Percentiles rank a stretch among this genome's conserved stretches.
phyloP scores from a whole-genome alignment of 371 early-diverging fungal genomes.

The Apophysomyces trapeziformis region DNA sequence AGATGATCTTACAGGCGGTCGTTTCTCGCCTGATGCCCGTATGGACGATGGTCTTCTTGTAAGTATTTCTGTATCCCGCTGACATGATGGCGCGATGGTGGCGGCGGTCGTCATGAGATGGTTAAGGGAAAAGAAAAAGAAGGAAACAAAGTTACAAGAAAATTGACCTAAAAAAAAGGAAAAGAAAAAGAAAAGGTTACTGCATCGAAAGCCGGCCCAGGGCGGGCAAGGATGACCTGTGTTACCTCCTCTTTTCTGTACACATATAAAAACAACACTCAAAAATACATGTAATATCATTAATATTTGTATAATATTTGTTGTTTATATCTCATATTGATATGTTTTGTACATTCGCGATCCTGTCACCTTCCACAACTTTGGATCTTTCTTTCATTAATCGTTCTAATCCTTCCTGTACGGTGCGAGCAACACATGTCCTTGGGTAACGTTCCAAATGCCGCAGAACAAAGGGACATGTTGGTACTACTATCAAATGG shows the following conservation, averaged over 20 bases:
- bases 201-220: conserved; percentile 10
- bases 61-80: conserved; percentile 18
- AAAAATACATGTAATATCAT: no score
- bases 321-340: neutral
- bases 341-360: neutral
- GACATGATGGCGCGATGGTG: conserved; percentile 26
- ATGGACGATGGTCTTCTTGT: conserved; percentile 15
- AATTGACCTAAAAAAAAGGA: neutral
- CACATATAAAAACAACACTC: no score
- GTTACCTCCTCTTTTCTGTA: conserved; percentile 2
- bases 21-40: conserved; percentile 1
- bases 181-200: conserved; percentile 7
- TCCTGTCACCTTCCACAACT: neutral
- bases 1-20: conserved; percentile 9
- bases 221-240: conserved; percentile 10
- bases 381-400: neutral
- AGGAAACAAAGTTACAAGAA: conserved; percentile 8
- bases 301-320: neutral
- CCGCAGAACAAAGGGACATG: conserved; percentile 29
- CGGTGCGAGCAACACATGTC: conserved; percentile 22
- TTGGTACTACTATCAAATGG: conserved; percentile 19
- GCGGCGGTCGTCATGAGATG: conserved; percentile 23
- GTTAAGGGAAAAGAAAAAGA: conserved; percentile 8
- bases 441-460: conserved; percentile 22
- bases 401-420: conserved; percentile 19